Conservation (phyloP, 805 yeast genomes). For the Ogataea nonfermentans region DNA sequence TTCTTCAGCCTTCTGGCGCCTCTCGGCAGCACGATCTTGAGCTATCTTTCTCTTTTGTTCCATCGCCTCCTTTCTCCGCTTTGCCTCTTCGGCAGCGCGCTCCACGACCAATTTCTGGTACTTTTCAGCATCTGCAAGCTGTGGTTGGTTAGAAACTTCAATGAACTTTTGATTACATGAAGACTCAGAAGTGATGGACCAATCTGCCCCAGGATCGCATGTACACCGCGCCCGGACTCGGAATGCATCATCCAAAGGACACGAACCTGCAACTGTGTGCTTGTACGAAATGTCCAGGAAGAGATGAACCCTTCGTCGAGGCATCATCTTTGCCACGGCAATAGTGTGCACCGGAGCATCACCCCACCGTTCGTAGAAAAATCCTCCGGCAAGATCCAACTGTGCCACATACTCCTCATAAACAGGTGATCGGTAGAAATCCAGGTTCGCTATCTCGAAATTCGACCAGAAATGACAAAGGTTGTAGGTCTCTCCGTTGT, state of each 20-base stretch:
- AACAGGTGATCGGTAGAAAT: conserved; percentile 55
- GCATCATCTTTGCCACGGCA: conserved; percentile 44
- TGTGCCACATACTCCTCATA: conserved; percentile 60
- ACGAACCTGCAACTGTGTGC: conserved; percentile 76
- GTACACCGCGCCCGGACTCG: conserved; percentile 60
- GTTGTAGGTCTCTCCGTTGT: conserved; percentile 62
- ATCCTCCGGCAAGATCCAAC: conserved; percentile 71
- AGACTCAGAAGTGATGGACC: conserved; percentile 49
- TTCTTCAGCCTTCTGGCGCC: conserved; percentile 25
- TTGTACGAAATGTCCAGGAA: conserved; percentile 80
- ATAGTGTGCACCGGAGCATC: conserved; percentile 60
- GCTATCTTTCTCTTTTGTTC: conserved; percentile 19
- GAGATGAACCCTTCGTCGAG: conserved; percentile 64
- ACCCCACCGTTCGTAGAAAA: conserved; percentile 89
- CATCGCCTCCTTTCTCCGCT: conserved; percentile 8
- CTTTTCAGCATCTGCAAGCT: conserved; percentile 24
- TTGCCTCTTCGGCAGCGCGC: conserved; percentile 12
- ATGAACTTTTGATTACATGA: conserved; percentile 30
- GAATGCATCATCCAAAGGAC: conserved; percentile 66
- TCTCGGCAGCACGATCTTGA: conserved; percentile 21
- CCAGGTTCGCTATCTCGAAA: conserved; percentile 70
- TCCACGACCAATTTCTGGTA: conserved; percentile 18
- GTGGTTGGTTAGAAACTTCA: conserved; percentile 22
- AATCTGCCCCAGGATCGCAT: conserved; percentile 69
- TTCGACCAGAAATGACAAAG: conserved; percentile 83